Evolutionary conservation across 352 stramenopile genomes (phyloP).

Genomic region (Peronosclerospora sorghi): DNA sequence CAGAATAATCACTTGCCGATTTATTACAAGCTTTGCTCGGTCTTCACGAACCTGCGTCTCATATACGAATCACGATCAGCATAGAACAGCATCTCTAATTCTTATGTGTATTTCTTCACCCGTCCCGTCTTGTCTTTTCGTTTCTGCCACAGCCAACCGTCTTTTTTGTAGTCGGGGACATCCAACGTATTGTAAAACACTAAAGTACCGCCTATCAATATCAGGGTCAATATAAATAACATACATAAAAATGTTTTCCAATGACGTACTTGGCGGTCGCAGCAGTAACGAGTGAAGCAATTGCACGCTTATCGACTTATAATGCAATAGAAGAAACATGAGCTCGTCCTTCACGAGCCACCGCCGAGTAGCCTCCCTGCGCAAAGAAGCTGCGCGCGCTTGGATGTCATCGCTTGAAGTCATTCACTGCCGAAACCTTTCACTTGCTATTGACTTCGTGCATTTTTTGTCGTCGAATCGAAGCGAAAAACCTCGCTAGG

Average conservation of each 20-base stretch:
- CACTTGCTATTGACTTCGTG: background rate
- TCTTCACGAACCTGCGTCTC: constrained; percentile 53
- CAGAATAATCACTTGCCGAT: constrained; percentile 68
- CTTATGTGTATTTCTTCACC: constrained; percentile 12
- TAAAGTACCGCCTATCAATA: constrained; percentile 43
- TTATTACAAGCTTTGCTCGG: constrained; percentile 77
- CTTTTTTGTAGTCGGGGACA: constrained; percentile 74
- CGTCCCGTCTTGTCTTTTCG: constrained; percentile 72
- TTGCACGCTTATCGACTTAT: constrained; percentile 30
- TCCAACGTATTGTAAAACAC: constrained; percentile 56
- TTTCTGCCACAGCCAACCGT: constrained; percentile 81
- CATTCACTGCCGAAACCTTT: too few species aligned
- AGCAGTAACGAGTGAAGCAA: constrained; percentile 29
- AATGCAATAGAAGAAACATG: constrained; percentile 55
- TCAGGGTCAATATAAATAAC: background rate
- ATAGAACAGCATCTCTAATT: background rate
- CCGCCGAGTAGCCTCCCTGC: constrained; percentile 34
- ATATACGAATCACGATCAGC: background rate
- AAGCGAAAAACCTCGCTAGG: too few species aligned
- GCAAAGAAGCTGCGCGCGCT: constrained; percentile 25
- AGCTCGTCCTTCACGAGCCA: constrained; percentile 84
- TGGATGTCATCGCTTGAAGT: constrained; percentile 6
- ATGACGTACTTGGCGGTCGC: constrained; percentile 43
- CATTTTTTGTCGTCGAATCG: too few species aligned
- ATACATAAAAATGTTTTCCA: background rate